These are phyloP conservation scores for Brettanomyces sp. DNA, from an alignment of 805 yeast genomes.

Conservation along the genomic window DNA sequence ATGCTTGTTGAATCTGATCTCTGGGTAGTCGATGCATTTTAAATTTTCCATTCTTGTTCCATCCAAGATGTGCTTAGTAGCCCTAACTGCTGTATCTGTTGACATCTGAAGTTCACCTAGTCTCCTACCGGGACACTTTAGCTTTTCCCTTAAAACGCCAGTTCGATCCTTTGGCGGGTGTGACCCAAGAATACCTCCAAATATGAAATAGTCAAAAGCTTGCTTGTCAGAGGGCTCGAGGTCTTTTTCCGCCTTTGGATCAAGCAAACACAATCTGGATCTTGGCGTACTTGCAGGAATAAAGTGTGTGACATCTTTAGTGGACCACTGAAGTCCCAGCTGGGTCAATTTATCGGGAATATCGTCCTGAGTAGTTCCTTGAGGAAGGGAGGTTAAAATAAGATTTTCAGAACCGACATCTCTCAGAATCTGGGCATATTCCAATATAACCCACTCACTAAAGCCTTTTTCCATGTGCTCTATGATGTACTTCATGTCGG, in stretches of 20 bases:
- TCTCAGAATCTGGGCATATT: conserved; percentile 70
- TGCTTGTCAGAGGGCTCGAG: conserved; percentile 59
- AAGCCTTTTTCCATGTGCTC: conserved; percentile 98
- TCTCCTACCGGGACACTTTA: conserved; percentile 82
- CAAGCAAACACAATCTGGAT: conserved; percentile 65
- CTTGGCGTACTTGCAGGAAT: conserved; percentile 34
- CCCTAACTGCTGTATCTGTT: conserved; percentile 93
- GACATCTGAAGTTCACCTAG: conserved; percentile 91
- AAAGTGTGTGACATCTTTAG: conserved; percentile 53
- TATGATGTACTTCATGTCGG: conserved; percentile 73
- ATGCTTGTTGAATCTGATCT: conserved; percentile 73
- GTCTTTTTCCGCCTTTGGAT: conserved; percentile 76
- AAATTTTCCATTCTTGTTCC: conserved; percentile 58
- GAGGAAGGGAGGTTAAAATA: conserved; percentile 67
- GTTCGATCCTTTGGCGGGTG: conserved; percentile 93
- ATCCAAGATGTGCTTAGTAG: conserved; percentile 73
- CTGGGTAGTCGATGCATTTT: conserved; percentile 87
- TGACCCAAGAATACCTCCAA: conserved; percentile 94
- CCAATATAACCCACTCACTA: conserved; percentile 91
- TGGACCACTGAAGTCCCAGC: conserved; percentile 75
- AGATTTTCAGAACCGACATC: conserved; percentile 78
- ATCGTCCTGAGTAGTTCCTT: conserved; percentile 45
- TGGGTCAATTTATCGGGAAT: conserved; percentile 54
- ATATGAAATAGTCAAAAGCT: conserved; percentile 77
- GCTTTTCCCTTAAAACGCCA: conserved; percentile 69